Conservation (phyloP, 306 rosid genomes). For the Trichosanthes truncata region DNA sequence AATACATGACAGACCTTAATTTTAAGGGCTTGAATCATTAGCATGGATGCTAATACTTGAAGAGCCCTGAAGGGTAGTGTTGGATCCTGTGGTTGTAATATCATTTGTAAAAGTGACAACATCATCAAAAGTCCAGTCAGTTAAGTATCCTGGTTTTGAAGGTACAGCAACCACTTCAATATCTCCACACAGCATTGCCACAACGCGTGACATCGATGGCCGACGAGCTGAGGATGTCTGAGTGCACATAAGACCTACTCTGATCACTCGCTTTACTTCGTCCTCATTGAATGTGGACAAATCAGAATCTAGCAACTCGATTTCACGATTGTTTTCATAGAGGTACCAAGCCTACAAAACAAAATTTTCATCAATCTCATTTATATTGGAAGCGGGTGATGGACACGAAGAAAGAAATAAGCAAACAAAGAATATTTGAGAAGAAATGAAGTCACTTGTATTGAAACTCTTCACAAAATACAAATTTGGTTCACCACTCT, state of each 20-base stretch:
- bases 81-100: slow-evolving; percentile 14
- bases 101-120: neutral
- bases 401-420: no score
- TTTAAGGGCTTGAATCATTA: neutral
- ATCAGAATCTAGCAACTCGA: slow-evolving; percentile 35
- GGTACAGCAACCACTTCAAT: slow-evolving; percentile 37
- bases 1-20: neutral
- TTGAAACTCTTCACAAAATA: no score
- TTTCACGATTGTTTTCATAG: slow-evolving; percentile 29
- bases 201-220: slow-evolving; percentile 60
- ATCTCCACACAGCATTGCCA: slow-evolving; percentile 66
- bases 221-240: slow-evolving; percentile 43
- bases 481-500: no score
- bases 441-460: no score
- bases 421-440: no score
- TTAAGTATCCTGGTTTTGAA: slow-evolving; percentile 51
- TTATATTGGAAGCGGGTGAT: no score
- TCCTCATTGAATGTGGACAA: slow-evolving; percentile 27
- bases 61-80: slow-evolving; percentile 17
- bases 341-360: slow-evolving; percentile 49
- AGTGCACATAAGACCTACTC: slow-evolving; percentile 48
- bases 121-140: slow-evolving; percentile 54
- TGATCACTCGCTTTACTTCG: slow-evolving; percentile 33
- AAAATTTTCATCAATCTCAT: neutral
- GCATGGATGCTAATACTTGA: slow-evolving; percentile 23